Base-by-base conservation (phyloP, 164 flowering plant species). In the Nymphaea thermarum region DNA sequence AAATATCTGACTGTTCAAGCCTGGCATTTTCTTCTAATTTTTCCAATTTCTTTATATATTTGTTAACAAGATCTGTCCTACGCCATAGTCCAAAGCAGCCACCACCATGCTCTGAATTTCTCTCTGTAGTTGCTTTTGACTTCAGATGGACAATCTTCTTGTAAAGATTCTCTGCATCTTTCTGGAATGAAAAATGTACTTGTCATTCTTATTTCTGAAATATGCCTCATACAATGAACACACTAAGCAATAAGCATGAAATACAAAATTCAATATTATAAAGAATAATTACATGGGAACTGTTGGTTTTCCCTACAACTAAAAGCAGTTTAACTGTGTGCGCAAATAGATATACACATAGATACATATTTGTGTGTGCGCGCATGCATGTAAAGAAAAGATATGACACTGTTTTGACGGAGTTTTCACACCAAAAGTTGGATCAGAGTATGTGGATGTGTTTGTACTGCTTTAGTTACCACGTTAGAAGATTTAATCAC, bases 21-120 rank as follows among this genome's bases (percentile, higher is more conserved):
- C 84, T 81, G 63, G 85, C 79, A 74, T 82, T 80, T 65, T 83
- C 86, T 69, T 87, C 88, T 25, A 89, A 53, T 72, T 76, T 82
- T 72, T 78, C 90, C 65, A 86, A 66, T 80, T 79, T 77, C 78
- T 79, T 86, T 70, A 72, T 86, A 73, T 77, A 81, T 44, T 84
- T 79, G 71, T 81, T 82, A 15, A 77, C 80, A 68, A 74, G 71
- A 74, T 83, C 79, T 75, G 74, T 80, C 70, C 80, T 83, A 47
- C 55, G 76, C 43, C 87, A 1, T 25, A 25, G 78, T 63, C 86
- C 63, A 67, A 84, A 85, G 53, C 81, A 74, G 67, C 74, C 81
- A n/a, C 81, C 79, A 66, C 57, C 67, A 64, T 76, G 79, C 65
- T 47, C 65, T 55, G 65, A 65, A 63, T 74, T 82, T 59, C 68